Base-by-base conservation (phyloP, 345 rosid species). In the Eucalyptus polybractea region DNA sequence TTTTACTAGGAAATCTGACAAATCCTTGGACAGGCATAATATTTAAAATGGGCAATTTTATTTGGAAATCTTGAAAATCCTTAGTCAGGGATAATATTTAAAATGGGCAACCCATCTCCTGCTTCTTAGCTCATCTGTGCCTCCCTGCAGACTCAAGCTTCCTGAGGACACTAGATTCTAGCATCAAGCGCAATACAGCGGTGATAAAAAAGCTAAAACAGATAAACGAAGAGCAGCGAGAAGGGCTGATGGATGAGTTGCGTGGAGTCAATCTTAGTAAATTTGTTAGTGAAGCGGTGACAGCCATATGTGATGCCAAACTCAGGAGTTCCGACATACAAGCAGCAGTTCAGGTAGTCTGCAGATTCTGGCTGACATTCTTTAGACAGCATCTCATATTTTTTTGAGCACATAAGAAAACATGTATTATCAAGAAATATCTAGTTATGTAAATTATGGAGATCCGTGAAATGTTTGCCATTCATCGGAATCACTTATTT, bases 281-380 rank as follows among this genome's bases (percentile, higher is more conserved):
- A 93, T 97, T 97, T 89, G 99, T 98, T 50, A 97, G 98, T 91
- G 99, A 97, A 93, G 99, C 98, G 21, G 99, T 97, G 88, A 92
- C 97, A 58, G 95, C 98, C 87, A 97, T 97, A 88, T 98, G 99
- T 94, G 99, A 98, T 89, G 99, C 99, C 89, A 98, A 97, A 93
- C 99, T 96, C 90, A 96, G 93, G 93, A 93, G 95, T 92, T 94
- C 98, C 17, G 99, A 98, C 91, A 96, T 97, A 90, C 99, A 94
- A 92, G 98, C 99, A 60, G 99, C 99, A 80, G 97, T 95, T 90
- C 99, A 98, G 98, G 99, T 96, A 90, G 80, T 53, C 88, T 76
- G 37, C 67, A 37, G 45, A 76, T 76, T 76, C 83, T 37, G 83
- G 27, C 83, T 19, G 83, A 87, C 50, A 86, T 89, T 76, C 45